A percentile compares a stretch with the other conserved stretches of the same genome.
These are phyloP conservation scores for Coniochaeta pulveracea DNA, from an alignment of 2,329 filamentous ascomycete species.

Conservation along the genomic window DNA sequence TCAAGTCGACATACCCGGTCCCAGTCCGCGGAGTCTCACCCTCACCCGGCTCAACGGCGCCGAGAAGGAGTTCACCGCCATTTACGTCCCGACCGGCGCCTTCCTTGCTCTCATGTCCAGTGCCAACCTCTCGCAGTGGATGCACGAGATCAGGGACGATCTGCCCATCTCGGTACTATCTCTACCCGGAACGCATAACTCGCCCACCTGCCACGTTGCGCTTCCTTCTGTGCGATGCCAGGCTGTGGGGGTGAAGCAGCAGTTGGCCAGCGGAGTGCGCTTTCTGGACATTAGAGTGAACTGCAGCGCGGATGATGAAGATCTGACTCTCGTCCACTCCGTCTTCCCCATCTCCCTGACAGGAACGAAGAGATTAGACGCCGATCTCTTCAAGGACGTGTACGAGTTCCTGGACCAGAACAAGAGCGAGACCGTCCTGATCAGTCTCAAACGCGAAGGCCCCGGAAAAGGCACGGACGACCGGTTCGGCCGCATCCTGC, in stretches of 20 bases:
- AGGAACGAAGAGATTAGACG: slow-evolving; percentile 62
- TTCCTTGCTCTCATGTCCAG: slow-evolving; percentile 59
- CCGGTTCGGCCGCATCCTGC: slow-evolving; percentile 51
- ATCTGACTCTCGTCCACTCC: slow-evolving; percentile 75
- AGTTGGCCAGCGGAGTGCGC: slow-evolving; percentile 81
- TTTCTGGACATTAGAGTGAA: slow-evolving; percentile 83
- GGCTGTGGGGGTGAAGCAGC: slow-evolving; percentile 61
- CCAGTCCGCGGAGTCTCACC: slow-evolving; percentile 44
- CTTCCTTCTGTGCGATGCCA: slow-evolving; percentile 92
- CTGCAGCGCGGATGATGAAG: slow-evolving; percentile 13
- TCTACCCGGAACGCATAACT: slow-evolving; percentile 94
- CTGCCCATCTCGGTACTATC: slow-evolving; percentile 70
- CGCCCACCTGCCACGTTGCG: slow-evolving; percentile 72
- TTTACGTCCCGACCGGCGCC: slow-evolving; percentile 48
- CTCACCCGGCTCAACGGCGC: slow-evolving; percentile 42
- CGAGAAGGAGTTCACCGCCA: slow-evolving; percentile 46
- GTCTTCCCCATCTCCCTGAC: slow-evolving; percentile 81
- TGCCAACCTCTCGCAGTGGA: slow-evolving; percentile 63
- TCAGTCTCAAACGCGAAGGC: slow-evolving; percentile 88
- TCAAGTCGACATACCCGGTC: slow-evolving; percentile 60
- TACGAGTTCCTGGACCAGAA: slow-evolving; percentile 68
- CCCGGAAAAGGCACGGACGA: slow-evolving; percentile 68
- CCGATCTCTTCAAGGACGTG: slow-evolving; percentile 57
- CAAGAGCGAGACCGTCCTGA: slow-evolving; percentile 70
- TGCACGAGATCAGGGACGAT: slow-evolving; percentile 61